Evolutionary conservation across 352 stramenopile species (phyloP), one percentile per base, ranked within the genome.

Genomic region (Globisporangium polare): DNA sequence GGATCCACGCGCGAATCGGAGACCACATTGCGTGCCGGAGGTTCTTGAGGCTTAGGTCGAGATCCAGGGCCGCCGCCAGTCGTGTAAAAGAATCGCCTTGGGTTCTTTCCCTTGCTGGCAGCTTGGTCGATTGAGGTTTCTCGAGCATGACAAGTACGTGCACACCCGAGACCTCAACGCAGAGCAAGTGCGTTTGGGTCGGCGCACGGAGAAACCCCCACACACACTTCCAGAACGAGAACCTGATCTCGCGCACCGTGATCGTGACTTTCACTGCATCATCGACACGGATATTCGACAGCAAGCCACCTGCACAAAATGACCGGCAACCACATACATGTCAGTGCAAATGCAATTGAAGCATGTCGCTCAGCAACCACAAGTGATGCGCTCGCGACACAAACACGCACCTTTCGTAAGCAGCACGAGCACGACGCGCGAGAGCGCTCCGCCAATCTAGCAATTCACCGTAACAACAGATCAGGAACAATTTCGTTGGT

Each of bases 221-320:
- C 26, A 89, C 42, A 9, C 78, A 66, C 10, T 64, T 56, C 82
- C 83, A 91, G 47, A 92, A 63, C 20, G 67, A 73, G 31, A 94
- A 63, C n/a, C 72, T 68, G 6, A 91, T 53, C 0, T 58, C 52
- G 1, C 54, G 52, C 10, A 81, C 49, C 2, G 39, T 63, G n/a
- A 94, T 60, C 10, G 69, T 74, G n/a, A 91, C n/a, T 53, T 63
- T 75, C 15, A 69, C 83, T 3, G 53, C 20, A 4, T 69, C 26
- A 46, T 83, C 62, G 10, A 88, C 24, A 9, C 39, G 33, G 43
- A 94, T 78, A 47, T 88, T 79, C 5, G 63, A 65, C 22, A 92
- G 60, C 5, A 90, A 58, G 0, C 75, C 79, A 6, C 55, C 82
- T 90, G 17, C 15, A 22, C 13, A 18, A 18, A 20, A 33, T 24